Evolutionary conservation across 371 early-diverging fungal species (phyloP).

Genomic region (Mucor sp.): DNA sequence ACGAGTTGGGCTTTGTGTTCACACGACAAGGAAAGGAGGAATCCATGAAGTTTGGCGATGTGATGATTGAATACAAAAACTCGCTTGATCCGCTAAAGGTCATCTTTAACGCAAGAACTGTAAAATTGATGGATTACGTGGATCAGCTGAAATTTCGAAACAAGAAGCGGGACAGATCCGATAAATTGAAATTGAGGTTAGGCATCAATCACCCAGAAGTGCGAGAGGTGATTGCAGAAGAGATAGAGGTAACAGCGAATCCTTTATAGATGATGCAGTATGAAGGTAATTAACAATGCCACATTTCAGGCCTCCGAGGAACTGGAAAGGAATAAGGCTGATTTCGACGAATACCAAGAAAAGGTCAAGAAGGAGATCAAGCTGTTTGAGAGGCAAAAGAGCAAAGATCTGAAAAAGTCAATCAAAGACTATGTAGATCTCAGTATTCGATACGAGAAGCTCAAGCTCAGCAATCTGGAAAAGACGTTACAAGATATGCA

Average conservation of each 20-base stretch:
- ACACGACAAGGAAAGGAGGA: conserved; percentile 60
- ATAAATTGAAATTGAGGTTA: conserved; percentile 48
- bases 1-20: conserved; percentile 55
- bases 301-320: conserved; percentile 33
- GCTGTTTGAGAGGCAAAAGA: conserved; percentile 54
- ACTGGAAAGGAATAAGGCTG: conserved; percentile 32
- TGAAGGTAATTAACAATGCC: not conserved
- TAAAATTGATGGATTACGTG: conserved; percentile 58
- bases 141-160: conserved; percentile 53
- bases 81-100: conserved; percentile 56
- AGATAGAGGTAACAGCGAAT: conserved; percentile 30
- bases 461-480: conserved; percentile 51
- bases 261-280: not conserved
- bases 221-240: conserved; percentile 50
- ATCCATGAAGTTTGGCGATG: conserved; percentile 58
- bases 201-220: conserved; percentile 48
- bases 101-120: conserved; percentile 58
- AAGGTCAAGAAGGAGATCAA: conserved; percentile 55
- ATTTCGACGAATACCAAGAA: conserved; percentile 49
- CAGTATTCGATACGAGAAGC: conserved; percentile 52
- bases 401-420: conserved; percentile 44
- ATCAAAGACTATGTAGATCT: conserved; percentile 52
- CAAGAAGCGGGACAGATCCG: conserved; percentile 49
- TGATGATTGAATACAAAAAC: conserved; percentile 59
- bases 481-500: conserved; percentile 51